These are phyloP conservation scores for Toxicodendron radicans DNA, from an alignment of 345 rosid genomes.

Conservation along the genomic window DNA sequence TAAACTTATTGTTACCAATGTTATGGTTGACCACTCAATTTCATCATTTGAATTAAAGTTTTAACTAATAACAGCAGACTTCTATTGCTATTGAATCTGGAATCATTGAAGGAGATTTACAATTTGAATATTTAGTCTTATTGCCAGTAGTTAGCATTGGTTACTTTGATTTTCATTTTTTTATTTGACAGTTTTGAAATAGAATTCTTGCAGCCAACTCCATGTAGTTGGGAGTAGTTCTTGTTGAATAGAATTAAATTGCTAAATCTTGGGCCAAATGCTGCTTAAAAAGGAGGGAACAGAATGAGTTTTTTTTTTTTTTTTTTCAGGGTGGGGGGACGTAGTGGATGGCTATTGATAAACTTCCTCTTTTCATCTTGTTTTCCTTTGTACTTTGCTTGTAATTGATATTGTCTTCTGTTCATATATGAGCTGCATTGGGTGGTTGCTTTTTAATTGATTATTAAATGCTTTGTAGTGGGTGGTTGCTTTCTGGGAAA, in stretches of 20 bases:
- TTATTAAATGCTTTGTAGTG: constrained; percentile 35
- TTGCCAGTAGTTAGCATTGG: not conserved
- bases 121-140: not conserved
- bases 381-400: not conserved
- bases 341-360: not conserved
- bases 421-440: not conserved
- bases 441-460: too few species aligned
- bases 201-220: not conserved
- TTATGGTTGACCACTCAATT: not conserved
- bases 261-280: not conserved
- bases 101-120: not conserved
- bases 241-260: not conserved
- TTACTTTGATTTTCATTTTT: not conserved
- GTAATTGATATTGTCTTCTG: constrained; percentile 7
- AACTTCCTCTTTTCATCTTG: not conserved
- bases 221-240: not conserved
- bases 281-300: not conserved
- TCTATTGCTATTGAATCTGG: not conserved
- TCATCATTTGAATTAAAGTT: not conserved
- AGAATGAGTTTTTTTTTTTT: not conserved
- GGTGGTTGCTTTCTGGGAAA: constrained; percentile 85
- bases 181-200: not conserved
- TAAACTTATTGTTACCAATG: not conserved
- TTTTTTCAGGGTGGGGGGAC: not conserved
- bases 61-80: not conserved